Conservation (phyloP, 23 red algal species). For the Gracilaria vermiculophylla region DNA sequence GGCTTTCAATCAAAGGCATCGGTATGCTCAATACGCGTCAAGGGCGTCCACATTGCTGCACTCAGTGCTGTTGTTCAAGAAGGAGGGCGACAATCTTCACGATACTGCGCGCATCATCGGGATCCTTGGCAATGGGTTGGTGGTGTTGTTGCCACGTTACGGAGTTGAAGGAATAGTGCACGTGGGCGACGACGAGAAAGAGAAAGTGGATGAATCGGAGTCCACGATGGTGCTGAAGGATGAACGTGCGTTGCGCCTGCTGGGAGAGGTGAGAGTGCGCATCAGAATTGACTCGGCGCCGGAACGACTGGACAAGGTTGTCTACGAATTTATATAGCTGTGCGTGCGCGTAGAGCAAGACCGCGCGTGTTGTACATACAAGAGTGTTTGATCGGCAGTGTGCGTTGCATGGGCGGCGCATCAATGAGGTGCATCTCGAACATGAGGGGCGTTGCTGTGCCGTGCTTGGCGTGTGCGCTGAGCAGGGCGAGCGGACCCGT, state of each 20-base stretch:
- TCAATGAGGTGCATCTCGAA: no score
- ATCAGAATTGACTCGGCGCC: conserved; percentile 68
- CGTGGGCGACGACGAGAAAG: conserved; percentile 48
- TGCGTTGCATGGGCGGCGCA: no score
- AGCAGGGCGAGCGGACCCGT: no score
- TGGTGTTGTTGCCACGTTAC: conserved; percentile 90
- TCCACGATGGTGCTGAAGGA: conserved; percentile 41
- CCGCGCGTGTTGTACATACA: no score
- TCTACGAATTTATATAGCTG: conserved; percentile 54
- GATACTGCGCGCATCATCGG: conserved; percentile 84
- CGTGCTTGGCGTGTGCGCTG: no score
- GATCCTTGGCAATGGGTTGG: conserved; percentile 84
- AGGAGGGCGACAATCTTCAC: conserved; percentile 44
- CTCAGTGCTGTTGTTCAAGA: conserved; percentile 75
- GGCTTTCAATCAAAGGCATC: conserved; percentile 93
- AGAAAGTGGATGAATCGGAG: conserved; percentile 52
- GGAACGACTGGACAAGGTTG: conserved; percentile 67
- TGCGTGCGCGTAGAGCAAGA: not conserved
- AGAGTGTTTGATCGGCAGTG: no score
- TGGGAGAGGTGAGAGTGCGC: conserved; percentile 61
- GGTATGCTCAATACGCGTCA: conserved; percentile 85
- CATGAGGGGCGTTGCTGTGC: no score
- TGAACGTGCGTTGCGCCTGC: conserved; percentile 54
- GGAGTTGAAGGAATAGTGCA: conserved; percentile 93
- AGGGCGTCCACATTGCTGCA: conserved; percentile 83